Evolutionary conservation across 139 green algal species (phyloP).

Genomic region (Monoraphidium neglectum): DNA sequence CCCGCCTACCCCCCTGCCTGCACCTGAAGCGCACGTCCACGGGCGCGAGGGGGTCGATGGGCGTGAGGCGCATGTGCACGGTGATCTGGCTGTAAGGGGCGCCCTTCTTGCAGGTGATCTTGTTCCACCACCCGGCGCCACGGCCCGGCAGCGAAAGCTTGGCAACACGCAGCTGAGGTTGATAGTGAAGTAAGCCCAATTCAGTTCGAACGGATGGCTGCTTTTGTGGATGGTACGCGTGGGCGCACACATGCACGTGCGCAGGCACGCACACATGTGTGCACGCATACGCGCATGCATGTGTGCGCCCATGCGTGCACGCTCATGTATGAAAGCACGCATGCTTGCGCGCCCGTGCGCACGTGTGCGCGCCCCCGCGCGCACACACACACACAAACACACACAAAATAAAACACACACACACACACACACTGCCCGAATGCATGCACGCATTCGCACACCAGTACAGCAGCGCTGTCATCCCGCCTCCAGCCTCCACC

Average conservation of each 20-base stretch:
- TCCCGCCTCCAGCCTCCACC: background rate
- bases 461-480: background rate
- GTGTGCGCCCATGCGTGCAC: background rate
- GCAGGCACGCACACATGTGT: background rate
- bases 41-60: background rate
- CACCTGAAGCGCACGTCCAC: conserved; percentile 22
- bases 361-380: too few relatives aligned
- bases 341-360: background rate
- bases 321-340: background rate
- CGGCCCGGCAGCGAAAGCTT: conserved; percentile 7
- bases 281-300: background rate
- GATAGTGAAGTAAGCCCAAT: background rate
- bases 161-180: conserved; percentile 16
- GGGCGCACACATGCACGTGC: too few relatives aligned
- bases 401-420: too few relatives aligned
- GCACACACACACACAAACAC: too few relatives aligned
- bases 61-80: conserved; percentile 20
- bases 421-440: too few relatives aligned
- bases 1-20: too few relatives aligned
- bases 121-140: background rate
- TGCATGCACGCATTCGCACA: too few relatives aligned
- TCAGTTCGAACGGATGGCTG: too few relatives aligned
- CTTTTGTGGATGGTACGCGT: too few relatives aligned
- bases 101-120: conserved; percentile 14
- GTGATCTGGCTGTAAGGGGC: conserved; percentile 10